Evolutionary conservation across 2,329 filamentous ascomycete species (phyloP).

Genomic region (Hypoxylon sp.): DNA sequence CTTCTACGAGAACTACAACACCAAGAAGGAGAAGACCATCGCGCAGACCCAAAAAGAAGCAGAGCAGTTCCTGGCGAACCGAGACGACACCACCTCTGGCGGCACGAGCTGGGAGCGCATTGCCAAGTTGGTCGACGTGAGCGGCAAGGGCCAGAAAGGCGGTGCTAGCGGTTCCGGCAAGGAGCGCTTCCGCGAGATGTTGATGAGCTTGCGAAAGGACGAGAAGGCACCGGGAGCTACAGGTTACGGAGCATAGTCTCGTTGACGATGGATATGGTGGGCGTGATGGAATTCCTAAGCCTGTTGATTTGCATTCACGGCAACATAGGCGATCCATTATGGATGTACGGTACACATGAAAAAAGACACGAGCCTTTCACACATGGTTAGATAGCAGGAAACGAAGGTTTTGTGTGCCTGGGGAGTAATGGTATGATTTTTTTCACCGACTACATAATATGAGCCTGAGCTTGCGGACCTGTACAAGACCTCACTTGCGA

Average conservation of each 20-base stretch:
- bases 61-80: conserved; percentile 86
- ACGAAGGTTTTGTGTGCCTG: conserved; percentile 30
- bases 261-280: conserved; percentile 31
- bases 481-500: conserved; percentile 3
- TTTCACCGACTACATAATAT: conserved; percentile 15
- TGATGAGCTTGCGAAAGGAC: conserved; percentile 89
- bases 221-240: conserved; percentile 79
- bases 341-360: conserved; percentile 39
- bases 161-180: conserved; percentile 92
- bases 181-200: conserved; percentile 91
- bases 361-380: conserved; percentile 28
- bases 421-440: conserved; percentile 40
- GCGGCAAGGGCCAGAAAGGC: conserved; percentile 87
- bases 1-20: conserved; percentile 99
- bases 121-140: conserved; percentile 95
- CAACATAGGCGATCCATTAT: conserved; percentile 3
- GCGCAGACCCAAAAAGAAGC: conserved; percentile 89
- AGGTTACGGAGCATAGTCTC: conserved; percentile 58
- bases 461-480: neutral
- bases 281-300: conserved; percentile 7
- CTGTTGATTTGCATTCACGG: conserved; percentile 16
- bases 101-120: conserved; percentile 99
- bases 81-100: conserved; percentile 92
- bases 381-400: conserved; percentile 29
- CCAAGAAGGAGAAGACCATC: conserved; percentile 94